phyloP scores from a whole-genome alignment of 176 grass and related monocot genomes.

The Phragmites australis region DNA sequence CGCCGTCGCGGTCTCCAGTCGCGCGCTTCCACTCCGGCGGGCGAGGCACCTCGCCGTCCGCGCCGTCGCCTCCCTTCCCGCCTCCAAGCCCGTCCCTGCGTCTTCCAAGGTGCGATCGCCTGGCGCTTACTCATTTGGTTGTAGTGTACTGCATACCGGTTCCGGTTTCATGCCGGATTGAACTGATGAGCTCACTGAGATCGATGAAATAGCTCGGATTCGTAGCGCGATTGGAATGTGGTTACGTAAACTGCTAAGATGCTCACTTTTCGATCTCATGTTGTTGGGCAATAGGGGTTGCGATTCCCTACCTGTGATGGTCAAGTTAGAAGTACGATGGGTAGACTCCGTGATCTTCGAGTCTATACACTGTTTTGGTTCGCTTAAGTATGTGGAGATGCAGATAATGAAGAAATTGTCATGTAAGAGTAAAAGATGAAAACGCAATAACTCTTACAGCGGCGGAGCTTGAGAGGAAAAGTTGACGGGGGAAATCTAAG shows the following conservation, averaged over 20 bases:
- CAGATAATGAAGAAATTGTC: background rate
- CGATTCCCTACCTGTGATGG: background rate
- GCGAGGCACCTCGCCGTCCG: conserved; percentile 48
- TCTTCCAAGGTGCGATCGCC: conserved; percentile 64
- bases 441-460: no score
- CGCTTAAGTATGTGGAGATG: background rate
- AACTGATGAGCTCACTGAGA: background rate
- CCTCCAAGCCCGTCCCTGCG: conserved; percentile 35
- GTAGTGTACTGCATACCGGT: background rate
- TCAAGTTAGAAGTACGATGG: background rate
- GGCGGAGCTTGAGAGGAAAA: no score
- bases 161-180: background rate
- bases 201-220: background rate
- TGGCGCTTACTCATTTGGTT: background rate
- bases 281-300: background rate
- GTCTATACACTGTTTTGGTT: background rate
- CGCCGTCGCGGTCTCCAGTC: conserved; percentile 16
- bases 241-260: background rate
- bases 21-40: conserved; percentile 17
- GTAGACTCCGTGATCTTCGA: background rate
- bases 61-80: conserved; percentile 63
- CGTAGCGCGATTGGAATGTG: background rate
- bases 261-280: background rate
- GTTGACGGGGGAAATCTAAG: no score
- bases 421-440: background rate